These are phyloP conservation scores for Suillus lakei DNA, from an alignment of 768 basidiomycete genomes.

Conservation along the genomic window DNA sequence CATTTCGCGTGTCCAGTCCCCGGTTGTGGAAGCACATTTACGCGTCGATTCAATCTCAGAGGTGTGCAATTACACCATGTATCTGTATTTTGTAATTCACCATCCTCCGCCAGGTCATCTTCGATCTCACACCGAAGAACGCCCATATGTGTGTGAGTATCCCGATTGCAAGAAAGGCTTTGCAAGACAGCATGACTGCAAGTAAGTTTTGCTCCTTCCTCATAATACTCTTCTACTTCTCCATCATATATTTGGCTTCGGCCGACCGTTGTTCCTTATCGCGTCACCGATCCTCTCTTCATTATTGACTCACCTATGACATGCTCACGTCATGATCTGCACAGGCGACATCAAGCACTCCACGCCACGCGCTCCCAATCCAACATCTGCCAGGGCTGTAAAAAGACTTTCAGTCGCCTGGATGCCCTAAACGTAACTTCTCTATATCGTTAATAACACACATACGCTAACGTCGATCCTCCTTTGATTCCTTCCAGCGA, in stretches of 20 bases:
- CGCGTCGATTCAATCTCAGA: constrained; percentile 86
- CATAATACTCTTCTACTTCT: background rate
- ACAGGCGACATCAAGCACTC: constrained; percentile 86
- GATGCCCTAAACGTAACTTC: constrained; percentile 91
- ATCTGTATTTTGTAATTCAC: constrained; percentile 1
- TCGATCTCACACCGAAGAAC: constrained; percentile 93
- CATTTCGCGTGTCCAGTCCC: constrained; percentile 94
- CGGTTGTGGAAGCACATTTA: constrained; percentile 97
- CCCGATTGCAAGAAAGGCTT: constrained; percentile 95
- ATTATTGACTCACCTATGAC: constrained; percentile 4
- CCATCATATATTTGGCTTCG: background rate
- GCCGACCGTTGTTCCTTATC: background rate
- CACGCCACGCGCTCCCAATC: constrained; percentile 83
- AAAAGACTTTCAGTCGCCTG: constrained; percentile 92
- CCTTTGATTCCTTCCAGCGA: constrained; percentile 52
- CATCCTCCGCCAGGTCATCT: constrained; percentile 73
- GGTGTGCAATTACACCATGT: constrained; percentile 47
- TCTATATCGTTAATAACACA: constrained; percentile 13
- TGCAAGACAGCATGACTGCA: constrained; percentile 96
- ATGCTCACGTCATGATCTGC: constrained; percentile 12
- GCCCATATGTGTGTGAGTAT: constrained; percentile 93
- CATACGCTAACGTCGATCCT: constrained; percentile 23
- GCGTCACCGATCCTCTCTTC: background rate
- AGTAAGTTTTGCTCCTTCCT: constrained; percentile 55
- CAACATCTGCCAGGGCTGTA: constrained; percentile 89